Evolutionary conservation across 352 stramenopile genomes (phyloP), one percentile per base, ranked within the genome.

Genomic region (Globisporangium alternatum): DNA sequence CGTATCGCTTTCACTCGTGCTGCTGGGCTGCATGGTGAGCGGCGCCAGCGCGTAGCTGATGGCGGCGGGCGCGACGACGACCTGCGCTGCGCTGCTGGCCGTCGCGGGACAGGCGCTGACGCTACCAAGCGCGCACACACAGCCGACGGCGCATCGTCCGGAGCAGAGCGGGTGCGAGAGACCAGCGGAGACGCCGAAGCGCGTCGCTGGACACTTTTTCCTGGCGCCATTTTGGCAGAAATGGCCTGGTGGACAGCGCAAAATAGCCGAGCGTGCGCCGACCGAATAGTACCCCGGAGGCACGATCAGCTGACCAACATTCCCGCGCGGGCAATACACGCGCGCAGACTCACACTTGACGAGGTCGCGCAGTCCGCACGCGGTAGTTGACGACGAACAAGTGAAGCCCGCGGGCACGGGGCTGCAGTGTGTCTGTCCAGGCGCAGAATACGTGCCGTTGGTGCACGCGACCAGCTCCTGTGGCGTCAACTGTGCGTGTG

Each of bases 391-490:
- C 15, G 64, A 62, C 0, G 63, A 28, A n/a, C 77, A 89, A 25
- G 78, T 84, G 43, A 79, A 77, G 10, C 80, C 80, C 25, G 67
- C 72, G 10, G 80, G 77, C 8, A 87, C 53, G 1, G 52, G 17
- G 49, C 66, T 80, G 44, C 80, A 89, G 9, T 37, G 70, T 43
- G 64, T 75, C 48, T 85, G 77, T 0, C 80, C 80, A 35, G 74
- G 56, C 31, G 86, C 84, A 1, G 80, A 85, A 45, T 81, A 86
- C 9, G 76, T 77, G 9, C 80, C 80, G 65, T 86, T 86, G 7
- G 61, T 60, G 43, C 80, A 89, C 28, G 68, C 7, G 33, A 76
- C 12, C 13, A 86, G 56, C 31, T 86, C 75, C 3, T 28, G 33
- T 33, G 62, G 60, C 28, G 72, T 67, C 53, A 78, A 74, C 31